A percentile compares a stretch with the other conserved stretches of the same genome.
These are phyloP conservation scores for Phenoliferia sp. DNA, from an alignment of 1,284 basidiomycete genomes.

Conservation along the genomic window DNA sequence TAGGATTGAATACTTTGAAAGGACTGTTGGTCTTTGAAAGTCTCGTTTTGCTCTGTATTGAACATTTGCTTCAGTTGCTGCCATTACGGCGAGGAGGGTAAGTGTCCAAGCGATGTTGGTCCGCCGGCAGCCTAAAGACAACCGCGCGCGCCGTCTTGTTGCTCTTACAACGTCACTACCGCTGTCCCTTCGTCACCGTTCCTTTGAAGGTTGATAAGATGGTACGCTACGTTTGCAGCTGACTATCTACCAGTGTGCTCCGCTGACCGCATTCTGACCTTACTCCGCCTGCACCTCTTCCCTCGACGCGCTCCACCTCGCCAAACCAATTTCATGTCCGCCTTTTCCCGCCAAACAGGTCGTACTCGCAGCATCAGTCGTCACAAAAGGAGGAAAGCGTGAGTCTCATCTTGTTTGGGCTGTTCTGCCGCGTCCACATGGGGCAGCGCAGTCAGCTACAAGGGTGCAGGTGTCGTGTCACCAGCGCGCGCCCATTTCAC, in stretches of 20 bases:
- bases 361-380: conserved; percentile 87
- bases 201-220: too few species aligned
- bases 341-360: conserved; percentile 52
- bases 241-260: conserved; percentile 10
- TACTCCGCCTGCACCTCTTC: conserved; percentile 7
- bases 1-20: conserved; percentile 66
- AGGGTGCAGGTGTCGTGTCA: background rate
- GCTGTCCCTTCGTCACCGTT: too few species aligned
- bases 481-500: too few species aligned
- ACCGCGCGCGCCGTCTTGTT: too few species aligned
- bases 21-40: conserved; percentile 31
- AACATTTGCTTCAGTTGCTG: background rate
- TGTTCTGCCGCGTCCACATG: too few species aligned
- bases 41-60: conserved; percentile 17
- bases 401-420: conserved; percentile 37
- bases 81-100: background rate
- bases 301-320: background rate
- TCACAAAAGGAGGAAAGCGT: conserved; percentile 90
- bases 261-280: conserved; percentile 17
- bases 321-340: conserved; percentile 8
- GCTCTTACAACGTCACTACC: too few species aligned
- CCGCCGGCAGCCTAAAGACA: too few species aligned
- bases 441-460: too few species aligned
- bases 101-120: background rate
- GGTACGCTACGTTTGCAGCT: too few species aligned